Conservation (phyloP, 257 asterid genomes). For the Ilex aquifolium region DNA sequence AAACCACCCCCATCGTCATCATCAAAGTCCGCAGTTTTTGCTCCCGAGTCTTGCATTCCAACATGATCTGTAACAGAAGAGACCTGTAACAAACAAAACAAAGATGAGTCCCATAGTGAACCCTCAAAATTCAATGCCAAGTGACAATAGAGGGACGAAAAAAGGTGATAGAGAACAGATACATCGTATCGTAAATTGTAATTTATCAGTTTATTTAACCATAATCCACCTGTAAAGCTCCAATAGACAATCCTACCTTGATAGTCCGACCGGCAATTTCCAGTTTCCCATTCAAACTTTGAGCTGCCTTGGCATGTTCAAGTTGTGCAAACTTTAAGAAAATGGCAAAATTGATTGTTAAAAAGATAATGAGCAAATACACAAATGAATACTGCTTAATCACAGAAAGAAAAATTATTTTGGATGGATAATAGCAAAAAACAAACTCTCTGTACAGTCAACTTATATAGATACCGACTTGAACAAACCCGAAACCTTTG, state of each 20-base stretch:
- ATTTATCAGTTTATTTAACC: too few relatives aligned
- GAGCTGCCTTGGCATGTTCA: constrained; percentile 97
- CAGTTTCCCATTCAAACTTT: constrained; percentile 82
- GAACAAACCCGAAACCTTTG: constrained; percentile 99
- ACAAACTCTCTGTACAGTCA: neutral
- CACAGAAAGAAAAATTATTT: neutral
- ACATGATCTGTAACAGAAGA: constrained; percentile 91
- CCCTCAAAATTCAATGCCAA: too few relatives aligned
- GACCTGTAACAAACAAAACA: constrained; percentile 46
- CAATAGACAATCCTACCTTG: constrained; percentile 41
- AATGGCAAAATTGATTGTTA: neutral
- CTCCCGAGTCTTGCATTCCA: constrained; percentile 77
- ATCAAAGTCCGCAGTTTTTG: constrained; percentile 95
- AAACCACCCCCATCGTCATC: constrained; percentile 98
- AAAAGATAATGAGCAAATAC: neutral
- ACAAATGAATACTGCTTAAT: neutral
- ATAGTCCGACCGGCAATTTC: constrained; percentile 96
- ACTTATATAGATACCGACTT: constrained; percentile 48
- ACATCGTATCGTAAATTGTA: too few relatives aligned
- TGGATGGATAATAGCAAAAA: neutral
- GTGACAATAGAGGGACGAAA: too few relatives aligned
- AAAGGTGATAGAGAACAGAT: too few relatives aligned
- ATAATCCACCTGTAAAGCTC: too few relatives aligned
- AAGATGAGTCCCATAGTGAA: neutral
- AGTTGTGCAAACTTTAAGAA: constrained; percentile 60